These are phyloP conservation scores for Leccinum boreale DNA, from an alignment of 768 basidiomycete species.

Conservation along the genomic window DNA sequence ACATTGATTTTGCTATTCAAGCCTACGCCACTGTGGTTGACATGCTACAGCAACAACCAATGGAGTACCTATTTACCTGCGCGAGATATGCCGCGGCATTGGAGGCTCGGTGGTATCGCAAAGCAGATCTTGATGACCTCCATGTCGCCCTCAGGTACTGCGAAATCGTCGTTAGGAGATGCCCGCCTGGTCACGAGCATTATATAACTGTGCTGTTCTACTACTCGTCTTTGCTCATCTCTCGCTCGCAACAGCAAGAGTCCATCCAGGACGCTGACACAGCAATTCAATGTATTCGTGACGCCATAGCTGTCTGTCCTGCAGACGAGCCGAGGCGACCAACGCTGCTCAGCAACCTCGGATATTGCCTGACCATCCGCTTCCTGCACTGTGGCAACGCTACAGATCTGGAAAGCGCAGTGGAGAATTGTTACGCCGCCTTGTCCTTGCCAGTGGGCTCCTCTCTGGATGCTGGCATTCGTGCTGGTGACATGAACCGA, in stretches of 20 bases:
- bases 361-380: constrained; percentile 12
- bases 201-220: background rate
- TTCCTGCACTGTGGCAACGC: constrained; percentile 18
- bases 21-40: constrained; percentile 11
- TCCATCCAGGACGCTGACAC: constrained; percentile 17
- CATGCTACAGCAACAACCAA: background rate
- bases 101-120: constrained; percentile 2
- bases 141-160: constrained; percentile 9
- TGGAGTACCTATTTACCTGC: constrained; percentile 2
- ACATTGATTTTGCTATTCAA: constrained; percentile 10
- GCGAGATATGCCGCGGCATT: constrained; percentile 8
- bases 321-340: constrained; percentile 1
- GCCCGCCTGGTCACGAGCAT: constrained; percentile 4
- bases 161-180: constrained; percentile 3
- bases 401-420: constrained; percentile 25
- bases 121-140: constrained; percentile 12
- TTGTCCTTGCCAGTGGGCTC: constrained; percentile 1
- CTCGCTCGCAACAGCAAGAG: constrained; percentile 6
- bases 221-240: constrained; percentile 12
- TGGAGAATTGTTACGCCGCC: constrained; percentile 15
- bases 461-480: background rate
- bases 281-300: constrained; percentile 10
- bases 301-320: constrained; percentile 6
- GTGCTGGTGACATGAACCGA: constrained; percentile 4
- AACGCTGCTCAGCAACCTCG: constrained; percentile 9